Evolutionary conservation across 768 basidiomycete species (phyloP), one percentile per base, ranked within the genome.

Genomic region (Panellus pusillus): DNA sequence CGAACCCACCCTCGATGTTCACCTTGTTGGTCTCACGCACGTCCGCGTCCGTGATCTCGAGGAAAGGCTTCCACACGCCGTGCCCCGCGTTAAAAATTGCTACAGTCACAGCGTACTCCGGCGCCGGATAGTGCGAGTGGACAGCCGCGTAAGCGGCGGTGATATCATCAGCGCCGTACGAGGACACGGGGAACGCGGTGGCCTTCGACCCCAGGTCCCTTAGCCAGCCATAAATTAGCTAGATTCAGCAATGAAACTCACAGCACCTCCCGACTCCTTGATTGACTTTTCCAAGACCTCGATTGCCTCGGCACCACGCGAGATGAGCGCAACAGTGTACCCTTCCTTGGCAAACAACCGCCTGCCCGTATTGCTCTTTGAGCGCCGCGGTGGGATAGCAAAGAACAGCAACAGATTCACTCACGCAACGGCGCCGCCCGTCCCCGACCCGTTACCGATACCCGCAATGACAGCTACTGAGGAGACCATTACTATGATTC

Each of bases 241-340:
- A 13, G 11, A n/a, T 9, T 37, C 31, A 18, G 14, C 12, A 37
- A 20, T 38, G 52, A 29, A 9, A 58, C 71, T 44, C 50, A 83
- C 87, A 58, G 84, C 75, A 44, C 85, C 87, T 15, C 86, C 85
- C 9, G 70, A 62, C 11, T 68, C 56, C 45, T 76, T 84, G 39
- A 90, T 76, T 52, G 83, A 80, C 15, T 74, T 66, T 9, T 83
- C 79, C 6, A 86, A 68, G 24, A 69, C 72, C 43, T 79, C 68
- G 17, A 87, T 72, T 17, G 76, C 64, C 15, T 79, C 78, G 2
- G 72, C 63, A 13, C 81, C 79, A 41, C 86, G 75, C 13, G 86
- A 84, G 35, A 89, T 74, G 39, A 90, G 70, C 1, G 87, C 88
- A 31, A 89, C 76, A 40, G 74, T 79, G 63, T 87, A 89, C 0